A percentile compares a stretch with the other conserved stretches of the same genome.
Conservation (phyloP, 202 grass and related monocot species). For the Setaria italica region DNA sequence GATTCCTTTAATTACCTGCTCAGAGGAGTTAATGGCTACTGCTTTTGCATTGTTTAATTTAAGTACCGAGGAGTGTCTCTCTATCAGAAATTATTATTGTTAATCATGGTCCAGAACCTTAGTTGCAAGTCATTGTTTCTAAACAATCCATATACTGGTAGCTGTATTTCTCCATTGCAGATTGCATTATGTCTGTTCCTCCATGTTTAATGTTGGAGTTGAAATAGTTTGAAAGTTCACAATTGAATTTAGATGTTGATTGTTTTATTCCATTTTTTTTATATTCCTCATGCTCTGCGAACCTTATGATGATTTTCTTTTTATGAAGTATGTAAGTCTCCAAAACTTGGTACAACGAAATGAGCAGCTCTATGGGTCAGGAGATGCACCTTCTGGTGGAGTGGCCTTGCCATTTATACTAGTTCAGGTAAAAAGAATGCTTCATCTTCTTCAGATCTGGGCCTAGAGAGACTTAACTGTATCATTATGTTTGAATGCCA, state of each 20-base stretch:
- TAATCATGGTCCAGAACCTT: neutral
- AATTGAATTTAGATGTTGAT: neutral
- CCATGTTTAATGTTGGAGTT: conserved; percentile 41
- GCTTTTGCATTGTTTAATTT: neutral
- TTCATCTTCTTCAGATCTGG: conserved; percentile 30
- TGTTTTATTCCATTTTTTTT: neutral
- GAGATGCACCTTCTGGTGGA: conserved; percentile 84
- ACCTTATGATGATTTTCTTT: conserved; percentile 26
- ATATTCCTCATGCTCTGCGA: conserved; percentile 20
- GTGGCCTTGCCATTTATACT: conserved; percentile 98
- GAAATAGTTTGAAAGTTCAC: conserved; percentile 24
- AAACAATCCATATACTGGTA: neutral
- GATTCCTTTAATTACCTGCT: neutral
- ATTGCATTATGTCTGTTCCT: conserved; percentile 18
- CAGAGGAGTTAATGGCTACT: neutral
- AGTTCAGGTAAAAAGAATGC: conserved; percentile 67
- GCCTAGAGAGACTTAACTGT: conserved; percentile 13
- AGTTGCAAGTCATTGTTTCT: neutral
- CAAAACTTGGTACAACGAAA: conserved; percentile 91
- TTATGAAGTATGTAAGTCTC: conserved; percentile 74
- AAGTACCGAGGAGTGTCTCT: neutral
- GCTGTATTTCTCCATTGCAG: conserved; percentile 2
- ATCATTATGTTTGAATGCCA: conserved; percentile 33
- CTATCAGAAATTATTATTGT: neutral
- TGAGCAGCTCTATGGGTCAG: conserved; percentile 75